Evolutionary conservation across 345 rosid genomes (phyloP).

Genomic region (Lumnitzera littorea): DNA sequence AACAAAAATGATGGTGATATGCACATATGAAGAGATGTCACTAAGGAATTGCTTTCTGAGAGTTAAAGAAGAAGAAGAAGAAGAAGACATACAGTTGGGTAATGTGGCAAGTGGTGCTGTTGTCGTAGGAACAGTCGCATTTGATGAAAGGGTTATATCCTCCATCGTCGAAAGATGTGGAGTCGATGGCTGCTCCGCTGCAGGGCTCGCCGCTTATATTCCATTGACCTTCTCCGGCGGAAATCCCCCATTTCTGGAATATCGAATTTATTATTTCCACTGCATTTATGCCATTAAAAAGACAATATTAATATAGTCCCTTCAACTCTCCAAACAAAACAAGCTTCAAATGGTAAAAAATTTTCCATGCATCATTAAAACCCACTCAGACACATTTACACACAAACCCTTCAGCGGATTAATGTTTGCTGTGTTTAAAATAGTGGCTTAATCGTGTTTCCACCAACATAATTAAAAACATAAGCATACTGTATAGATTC

Average conservation of each 20-base stretch:
- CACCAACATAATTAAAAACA: too few relatives aligned
- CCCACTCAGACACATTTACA: too few relatives aligned
- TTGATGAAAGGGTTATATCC: constrained; percentile 41
- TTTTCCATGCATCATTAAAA: too few relatives aligned
- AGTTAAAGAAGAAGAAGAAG: background rate
- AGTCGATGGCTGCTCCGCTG: constrained; percentile 35
- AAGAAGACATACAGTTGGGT: constrained; percentile 20
- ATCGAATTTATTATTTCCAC: constrained; percentile 41
- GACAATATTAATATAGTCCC: too few relatives aligned
- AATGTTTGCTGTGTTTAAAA: too few relatives aligned
- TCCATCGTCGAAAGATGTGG: constrained; percentile 12
- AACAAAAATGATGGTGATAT: too few relatives aligned
- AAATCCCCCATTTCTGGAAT: constrained; percentile 33
- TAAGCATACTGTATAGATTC: too few relatives aligned
- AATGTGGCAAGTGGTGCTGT: constrained; percentile 34
- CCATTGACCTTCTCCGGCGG: constrained; percentile 25
- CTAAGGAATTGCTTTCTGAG: background rate
- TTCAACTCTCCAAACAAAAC: too few relatives aligned
- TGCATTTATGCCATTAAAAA: constrained; percentile 3
- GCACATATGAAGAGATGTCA: too few relatives aligned
- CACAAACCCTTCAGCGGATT: too few relatives aligned
- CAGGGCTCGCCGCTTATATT: constrained; percentile 52
- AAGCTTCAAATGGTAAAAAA: too few relatives aligned
- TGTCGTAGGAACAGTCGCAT: constrained; percentile 41
- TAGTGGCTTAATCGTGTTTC: too few relatives aligned